Base-by-base conservation (phyloP, 2,329 filamentous ascomycete species). In the Xylaria polymorpha region DNA sequence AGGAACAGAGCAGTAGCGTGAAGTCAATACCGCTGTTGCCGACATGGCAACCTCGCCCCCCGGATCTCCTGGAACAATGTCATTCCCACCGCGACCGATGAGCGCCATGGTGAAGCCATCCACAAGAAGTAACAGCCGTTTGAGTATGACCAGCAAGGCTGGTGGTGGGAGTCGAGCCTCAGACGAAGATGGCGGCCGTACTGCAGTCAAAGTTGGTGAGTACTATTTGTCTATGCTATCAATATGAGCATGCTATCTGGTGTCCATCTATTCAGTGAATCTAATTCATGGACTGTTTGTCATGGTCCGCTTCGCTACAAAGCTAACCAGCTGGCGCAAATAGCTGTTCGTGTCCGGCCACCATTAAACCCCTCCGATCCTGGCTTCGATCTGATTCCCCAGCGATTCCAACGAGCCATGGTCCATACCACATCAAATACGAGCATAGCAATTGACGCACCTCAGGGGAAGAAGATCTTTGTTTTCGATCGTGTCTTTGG, bases 401-500 rank as follows among this genome's bases (percentile, higher is more conserved):
- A 97, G 81, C 90, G 96, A 77, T 99, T 99, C 78, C 95, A 97
- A 80, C 90, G 92, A 72, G 91, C 94, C 46, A 97, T 95, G 85
- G 94, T 97, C 71, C 94, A 98, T 73, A 93, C 95, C 69, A 94
- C 91, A 12, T 93, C 94, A 18, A 87, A 92, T 53, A 98, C 94
- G 7, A 97, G 88, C 78, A 84, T 99, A 58, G 87, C 93, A 29
- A 94, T 99, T 74, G 96, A 98, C 77, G 92, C 94, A 1, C 92
- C 94, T 0, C 94, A 97, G 78, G 96, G 95, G 59, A 92, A 92
- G 77, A 98, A 98, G 79, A 86, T 98, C 3, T 99, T 99, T 78
- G 91, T 98, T 22, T 99, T 99, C 79, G 96, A 99, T 81, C 91
- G 94, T 70, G 94, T 99, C 5, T 99, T 99, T 78, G 87, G 90